Evolutionary conservation across 257 asterid genomes (phyloP), one percentile per base, ranked within the genome.

Genomic region (Anisodus tanguticus): DNA sequence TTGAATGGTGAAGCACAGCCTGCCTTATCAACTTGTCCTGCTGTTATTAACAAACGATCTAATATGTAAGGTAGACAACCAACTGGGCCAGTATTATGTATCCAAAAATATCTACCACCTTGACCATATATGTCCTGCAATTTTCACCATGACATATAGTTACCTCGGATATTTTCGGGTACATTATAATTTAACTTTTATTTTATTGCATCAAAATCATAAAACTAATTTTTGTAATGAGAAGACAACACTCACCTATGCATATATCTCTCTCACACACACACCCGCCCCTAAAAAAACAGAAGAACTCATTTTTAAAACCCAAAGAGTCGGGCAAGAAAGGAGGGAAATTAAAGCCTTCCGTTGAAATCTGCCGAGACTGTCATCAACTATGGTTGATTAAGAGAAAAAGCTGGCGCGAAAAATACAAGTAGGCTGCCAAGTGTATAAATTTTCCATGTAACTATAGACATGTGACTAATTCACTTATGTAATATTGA

Each of bases 101-200:
- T 90, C 99, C 99, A 94, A 78, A 94, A 96, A n/a, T 88, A 89
- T 86, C 98, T 90, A 11, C 96, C 98, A 31, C 98, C 98, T 59
- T 79, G 76, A 17, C 70, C 83, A 67, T 93, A 86, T 77, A 95
- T 85, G 53, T 87, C 16, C 98, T 95, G 86, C 87, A 84, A 19
- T 4, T 47, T 45, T 17, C 72, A 66, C 19, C n/a, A 64, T 0
- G 26, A 5, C 4, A 16, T 22, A 9, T 63, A 63, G 35, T 26
- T 13, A 54, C n/a, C 19, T 55, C 22, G 3, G 13, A 1, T 4
- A 5, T 11, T 16, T 37, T 53, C 13, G 11, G 0, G 8, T 72
- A 45, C 11, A 3, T 15, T 45, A 5, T 10, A 71, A 11, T 71
- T 49, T 12, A 19, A 15, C 60, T 55, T 13, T 55, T 2, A 12